Evolutionary conservation across 768 basidiomycete species (phyloP).

Genomic region (Kockovaella imperatae): DNA sequence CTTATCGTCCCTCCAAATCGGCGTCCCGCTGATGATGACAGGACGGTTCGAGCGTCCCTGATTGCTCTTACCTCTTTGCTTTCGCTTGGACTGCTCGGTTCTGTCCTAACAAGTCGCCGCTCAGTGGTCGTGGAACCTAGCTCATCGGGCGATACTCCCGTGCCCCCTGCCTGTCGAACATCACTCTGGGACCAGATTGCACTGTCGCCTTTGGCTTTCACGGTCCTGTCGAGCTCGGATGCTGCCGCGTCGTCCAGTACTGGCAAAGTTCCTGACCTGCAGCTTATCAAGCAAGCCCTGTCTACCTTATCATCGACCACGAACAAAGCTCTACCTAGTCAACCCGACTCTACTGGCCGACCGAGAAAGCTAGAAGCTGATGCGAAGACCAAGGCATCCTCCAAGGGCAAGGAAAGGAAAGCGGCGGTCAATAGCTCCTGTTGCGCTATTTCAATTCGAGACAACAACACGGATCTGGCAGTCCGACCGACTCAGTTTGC

Average conservation of each 20-base stretch:
- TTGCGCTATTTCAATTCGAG: not conserved
- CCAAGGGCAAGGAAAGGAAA: not conserved
- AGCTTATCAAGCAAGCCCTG: constrained; percentile 8
- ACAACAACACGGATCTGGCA: not conserved
- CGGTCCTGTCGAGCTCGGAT: too few species aligned
- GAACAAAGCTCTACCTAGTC: not conserved
- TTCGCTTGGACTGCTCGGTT: constrained; percentile 8
- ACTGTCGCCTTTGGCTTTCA: not conserved
- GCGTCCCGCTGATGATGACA: not conserved
- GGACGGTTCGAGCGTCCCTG: constrained; percentile 2
- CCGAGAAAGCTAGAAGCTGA: too few species aligned
- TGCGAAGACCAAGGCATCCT: too few species aligned
- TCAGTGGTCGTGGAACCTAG: too few species aligned
- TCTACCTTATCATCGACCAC: constrained; percentile 1
- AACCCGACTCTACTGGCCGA: not conserved
- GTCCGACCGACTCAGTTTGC: not conserved
- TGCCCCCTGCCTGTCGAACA: not conserved
- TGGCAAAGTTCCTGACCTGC: constrained; percentile 7
- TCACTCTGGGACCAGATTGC: not conserved
- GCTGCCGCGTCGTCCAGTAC: constrained; percentile 2
- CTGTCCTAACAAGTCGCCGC: constrained; percentile 2
- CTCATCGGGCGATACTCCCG: not conserved
- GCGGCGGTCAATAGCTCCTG: not conserved
- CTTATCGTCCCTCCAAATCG: not conserved
- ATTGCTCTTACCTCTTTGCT: constrained; percentile 11